Percentiles rank a stretch among this genome's conserved stretches.
Conservation (phyloP, 2,329 filamentous ascomycete species). For the Trichoderma sp. region DNA sequence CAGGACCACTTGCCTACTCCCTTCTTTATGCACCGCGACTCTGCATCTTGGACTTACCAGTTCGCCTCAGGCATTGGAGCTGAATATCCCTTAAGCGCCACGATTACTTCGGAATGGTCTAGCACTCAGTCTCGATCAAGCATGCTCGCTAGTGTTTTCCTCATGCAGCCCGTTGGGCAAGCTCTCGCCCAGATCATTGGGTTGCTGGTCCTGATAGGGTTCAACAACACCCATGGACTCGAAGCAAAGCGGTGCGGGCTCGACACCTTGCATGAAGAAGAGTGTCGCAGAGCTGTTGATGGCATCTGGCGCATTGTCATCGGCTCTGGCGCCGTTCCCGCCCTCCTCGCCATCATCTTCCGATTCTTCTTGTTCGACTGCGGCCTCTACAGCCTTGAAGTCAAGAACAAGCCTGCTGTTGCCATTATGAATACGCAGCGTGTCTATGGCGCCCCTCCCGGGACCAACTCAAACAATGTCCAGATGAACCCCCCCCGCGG, state of each 20-base stretch:
- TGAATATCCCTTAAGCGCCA: constrained; percentile 67
- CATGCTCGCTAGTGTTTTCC: constrained; percentile 69
- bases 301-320: constrained; percentile 69
- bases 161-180: constrained; percentile 70
- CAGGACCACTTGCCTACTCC: neutral
- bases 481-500: constrained; percentile 33
- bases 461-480: constrained; percentile 30
- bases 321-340: constrained; percentile 65
- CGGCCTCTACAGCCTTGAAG: constrained; percentile 66
- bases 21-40: neutral
- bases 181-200: constrained; percentile 65
- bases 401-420: constrained; percentile 61
- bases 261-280: constrained; percentile 47
- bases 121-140: constrained; percentile 65
- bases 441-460: constrained; percentile 52
- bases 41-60: neutral
- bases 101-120: constrained; percentile 68
- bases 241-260: constrained; percentile 53
- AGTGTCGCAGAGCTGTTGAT: constrained; percentile 55
- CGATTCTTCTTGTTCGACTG: constrained; percentile 69
- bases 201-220: constrained; percentile 54
- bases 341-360: constrained; percentile 64
- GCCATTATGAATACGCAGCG: constrained; percentile 62
- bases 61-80: constrained; percentile 59
- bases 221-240: constrained; percentile 47